Base-by-base conservation (phyloP, 2,329 filamentous ascomycete genomes). In the Coniochaeta prunicola region DNA sequence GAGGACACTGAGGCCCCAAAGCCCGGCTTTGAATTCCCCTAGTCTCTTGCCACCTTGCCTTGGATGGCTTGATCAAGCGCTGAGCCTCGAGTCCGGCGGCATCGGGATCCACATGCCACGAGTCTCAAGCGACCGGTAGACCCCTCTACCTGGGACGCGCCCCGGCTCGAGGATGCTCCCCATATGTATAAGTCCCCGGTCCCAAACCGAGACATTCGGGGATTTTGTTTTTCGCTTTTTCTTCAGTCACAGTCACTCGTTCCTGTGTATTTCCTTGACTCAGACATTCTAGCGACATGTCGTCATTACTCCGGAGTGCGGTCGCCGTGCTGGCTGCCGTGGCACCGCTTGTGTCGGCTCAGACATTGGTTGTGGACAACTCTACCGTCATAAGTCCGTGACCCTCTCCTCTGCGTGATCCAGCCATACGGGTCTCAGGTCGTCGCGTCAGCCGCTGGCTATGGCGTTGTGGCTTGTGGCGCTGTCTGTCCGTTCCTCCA, bases 211-310 rank as follows among this genome's bases (percentile, higher is more conserved):
- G 45, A 50, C 45, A 50, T 30, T 50, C 45, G 45, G 45, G 45
- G 45, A 30, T 50, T 30, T 50, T 40, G 24, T 34, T 36, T 28
- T 9, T 55, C n/a, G 33, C 17, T 36, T 33, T 17, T 55, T 36
- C 53, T 34, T 36, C 50, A 53, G 53, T 55, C 53, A 55, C 53
- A 33, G 53, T 34, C 53, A 55, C 31, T 55, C 53, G 17, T 55
- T 55, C 24, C 26, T 24, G 53, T 55, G 53, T 55, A 55, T 55
- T 55, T 55, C 30, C 53, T 33, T 55, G 53, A 36, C 30, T 55
- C 30, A 55, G 19, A 50, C 24, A 28, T 50, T 28, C 13, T 30
- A 55, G 9, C 53, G 30, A 28, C 1, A 55, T 55, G 53, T 34
- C 53, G n/a, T 33, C 33, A 12, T 19, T 55, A 36, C 12, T 55